phyloP scores from a whole-genome alignment of 345 rosid genomes.

The Iberis pinnata region DNA sequence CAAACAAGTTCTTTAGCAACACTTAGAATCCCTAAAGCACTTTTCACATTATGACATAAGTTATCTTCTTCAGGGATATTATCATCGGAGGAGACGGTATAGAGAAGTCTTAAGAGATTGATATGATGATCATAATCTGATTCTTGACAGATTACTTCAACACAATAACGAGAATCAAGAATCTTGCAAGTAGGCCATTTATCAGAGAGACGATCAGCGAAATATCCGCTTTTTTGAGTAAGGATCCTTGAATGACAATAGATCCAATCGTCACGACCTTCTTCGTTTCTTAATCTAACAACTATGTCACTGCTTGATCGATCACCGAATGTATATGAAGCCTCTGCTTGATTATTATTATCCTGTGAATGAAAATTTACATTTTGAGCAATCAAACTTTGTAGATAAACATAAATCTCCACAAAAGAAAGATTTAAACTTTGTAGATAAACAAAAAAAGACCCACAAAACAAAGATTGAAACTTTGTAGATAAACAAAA shows the following conservation, averaged over 20 bases:
- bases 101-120: constrained; percentile 67
- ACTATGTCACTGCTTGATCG: constrained; percentile 80
- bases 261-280: constrained; percentile 80
- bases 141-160: constrained; percentile 76
- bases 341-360: constrained; percentile 32
- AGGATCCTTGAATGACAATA: constrained; percentile 76
- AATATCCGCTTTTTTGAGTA: constrained; percentile 62
- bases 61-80: constrained; percentile 37
- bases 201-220: constrained; percentile 81
- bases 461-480: constrained; percentile 16
- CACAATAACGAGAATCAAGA: constrained; percentile 79
- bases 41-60: constrained; percentile 63
- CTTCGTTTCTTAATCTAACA: constrained; percentile 69
- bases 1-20: constrained; percentile 67
- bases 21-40: constrained; percentile 68
- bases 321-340: constrained; percentile 52
- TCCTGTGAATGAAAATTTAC: constrained; percentile 18
- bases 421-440: background rate
- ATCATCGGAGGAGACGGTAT: constrained; percentile 38
- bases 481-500: background rate
- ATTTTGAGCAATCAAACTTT: background rate
- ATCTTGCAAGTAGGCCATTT: constrained; percentile 94
- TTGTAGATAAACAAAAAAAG: constrained; percentile 15
- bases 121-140: constrained; percentile 65
- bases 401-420: background rate